Conservation (phyloP, 2,329 filamentous ascomycete genomes). For the Arthrobotrys entomopaga region DNA sequence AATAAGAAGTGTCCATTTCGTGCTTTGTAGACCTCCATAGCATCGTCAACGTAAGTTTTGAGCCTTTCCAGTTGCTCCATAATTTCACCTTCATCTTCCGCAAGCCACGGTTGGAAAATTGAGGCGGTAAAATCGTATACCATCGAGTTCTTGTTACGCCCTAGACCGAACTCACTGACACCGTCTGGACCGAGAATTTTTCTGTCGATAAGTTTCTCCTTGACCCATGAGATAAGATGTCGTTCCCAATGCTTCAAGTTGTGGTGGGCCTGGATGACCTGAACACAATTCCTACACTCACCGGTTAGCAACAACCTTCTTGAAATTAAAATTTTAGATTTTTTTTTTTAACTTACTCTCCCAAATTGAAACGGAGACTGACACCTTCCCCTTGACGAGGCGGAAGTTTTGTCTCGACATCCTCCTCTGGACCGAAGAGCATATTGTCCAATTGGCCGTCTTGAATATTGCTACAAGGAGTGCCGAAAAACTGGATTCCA, state of each 20-base stretch:
- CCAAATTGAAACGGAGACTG: slow-evolving; percentile 28
- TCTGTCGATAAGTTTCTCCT: not conserved
- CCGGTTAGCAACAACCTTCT: too few relatives aligned
- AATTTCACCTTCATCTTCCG: slow-evolving; percentile 1
- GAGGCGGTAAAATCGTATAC: not conserved
- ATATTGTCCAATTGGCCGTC: slow-evolving; percentile 14
- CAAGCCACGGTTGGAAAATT: slow-evolving; percentile 7
- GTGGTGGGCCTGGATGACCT: slow-evolving; percentile 22
- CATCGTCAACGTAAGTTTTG: not conserved
- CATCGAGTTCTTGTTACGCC: not conserved
- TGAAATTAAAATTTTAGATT: too few relatives aligned
- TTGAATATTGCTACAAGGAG: slow-evolving; percentile 20
- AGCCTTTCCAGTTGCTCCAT: not conserved
- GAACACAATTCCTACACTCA: slow-evolving; percentile 16
- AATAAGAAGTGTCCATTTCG: not conserved
- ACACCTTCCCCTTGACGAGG: not conserved
- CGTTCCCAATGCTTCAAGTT: slow-evolving; percentile 47
- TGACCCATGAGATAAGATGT: slow-evolving; percentile 16
- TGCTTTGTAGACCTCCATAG: not conserved
- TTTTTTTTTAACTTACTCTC: slow-evolving; percentile 29
- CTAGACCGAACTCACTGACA: not conserved
- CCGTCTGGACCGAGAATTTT: slow-evolving; percentile 13
- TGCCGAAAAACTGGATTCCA: slow-evolving; percentile 29
- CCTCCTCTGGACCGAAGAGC: slow-evolving; percentile 11
- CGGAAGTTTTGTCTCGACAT: slow-evolving; percentile 6